Conservation (phyloP, 2,329 filamentous ascomycete species). For the Cyclaneusma minus region DNA sequence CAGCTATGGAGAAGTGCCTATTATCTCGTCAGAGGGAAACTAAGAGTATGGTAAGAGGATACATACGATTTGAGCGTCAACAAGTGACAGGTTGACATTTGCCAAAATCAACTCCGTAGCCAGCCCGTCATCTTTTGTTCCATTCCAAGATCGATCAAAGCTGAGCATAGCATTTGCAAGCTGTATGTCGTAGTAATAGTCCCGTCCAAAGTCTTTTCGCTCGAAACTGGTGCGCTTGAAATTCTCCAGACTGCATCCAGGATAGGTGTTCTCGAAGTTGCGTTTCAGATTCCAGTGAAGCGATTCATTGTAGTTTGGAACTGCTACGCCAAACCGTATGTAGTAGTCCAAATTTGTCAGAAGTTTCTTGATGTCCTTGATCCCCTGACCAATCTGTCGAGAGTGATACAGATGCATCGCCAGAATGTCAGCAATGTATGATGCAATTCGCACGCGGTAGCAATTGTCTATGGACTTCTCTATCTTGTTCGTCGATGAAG, state of each 20-base stretch:
- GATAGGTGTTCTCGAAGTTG: conserved; percentile 70
- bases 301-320: conserved; percentile 76
- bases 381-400: conserved; percentile 56
- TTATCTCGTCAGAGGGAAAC: conserved; percentile 13
- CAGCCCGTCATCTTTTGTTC: conserved; percentile 56
- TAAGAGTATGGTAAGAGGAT: neutral
- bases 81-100: conserved; percentile 79
- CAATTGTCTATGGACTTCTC: conserved; percentile 29
- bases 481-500: conserved; percentile 34
- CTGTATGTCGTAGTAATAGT: conserved; percentile 74
- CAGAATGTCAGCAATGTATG: conserved; percentile 73
- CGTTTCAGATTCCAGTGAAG: conserved; percentile 72
- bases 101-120: conserved; percentile 69
- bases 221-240: conserved; percentile 65
- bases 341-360: conserved; percentile 67
- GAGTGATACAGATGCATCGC: conserved; percentile 83
- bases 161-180: conserved; percentile 61
- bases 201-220: conserved; percentile 48
- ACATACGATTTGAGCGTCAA: conserved; percentile 78
- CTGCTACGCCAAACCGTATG: conserved; percentile 58
- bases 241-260: conserved; percentile 54
- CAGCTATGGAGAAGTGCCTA: conserved; percentile 74
- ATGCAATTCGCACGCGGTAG: conserved; percentile 55
- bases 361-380: conserved; percentile 52
- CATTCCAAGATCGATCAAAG: conserved; percentile 66